A percentile compares a stretch with the other conserved stretches of the same genome.
Evolutionary conservation across 2,329 filamentous ascomycete genomes (phyloP).

Genomic region (Ophiostoma quercus): DNA sequence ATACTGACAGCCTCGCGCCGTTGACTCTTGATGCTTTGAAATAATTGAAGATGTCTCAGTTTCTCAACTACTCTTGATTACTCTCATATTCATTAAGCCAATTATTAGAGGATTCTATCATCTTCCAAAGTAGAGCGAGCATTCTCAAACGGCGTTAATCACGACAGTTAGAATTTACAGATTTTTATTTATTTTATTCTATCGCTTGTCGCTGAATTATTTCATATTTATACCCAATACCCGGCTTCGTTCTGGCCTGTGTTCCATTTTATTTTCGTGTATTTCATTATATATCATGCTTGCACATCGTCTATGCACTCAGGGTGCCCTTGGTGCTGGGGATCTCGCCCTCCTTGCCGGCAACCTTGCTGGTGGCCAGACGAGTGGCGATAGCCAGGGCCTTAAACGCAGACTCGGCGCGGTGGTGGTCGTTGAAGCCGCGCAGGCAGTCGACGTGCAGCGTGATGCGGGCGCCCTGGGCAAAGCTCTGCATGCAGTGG

Average conservation of each 20-base stretch:
- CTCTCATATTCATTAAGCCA: too few relatives aligned
- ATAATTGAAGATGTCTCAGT: background rate
- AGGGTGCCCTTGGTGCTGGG: conserved; percentile 94
- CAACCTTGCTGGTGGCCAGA: conserved; percentile 67
- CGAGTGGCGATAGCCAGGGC: conserved; percentile 82
- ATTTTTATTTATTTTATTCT: background rate
- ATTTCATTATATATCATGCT: background rate
- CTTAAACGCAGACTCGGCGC: conserved; percentile 96
- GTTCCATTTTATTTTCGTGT: conserved; percentile 20
- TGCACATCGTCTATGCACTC: conserved; percentile 43
- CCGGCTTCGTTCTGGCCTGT: background rate
- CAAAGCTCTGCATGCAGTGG: conserved; percentile 91
- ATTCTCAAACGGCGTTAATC: background rate
- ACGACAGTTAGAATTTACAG: background rate
- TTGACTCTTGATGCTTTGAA: background rate
- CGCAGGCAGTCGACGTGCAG: conserved; percentile 89
- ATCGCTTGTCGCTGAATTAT: background rate
- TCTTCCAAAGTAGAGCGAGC: background rate
- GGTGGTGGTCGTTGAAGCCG: conserved; percentile 91
- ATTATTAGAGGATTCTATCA: background rate
- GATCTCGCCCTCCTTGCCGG: conserved; percentile 82
- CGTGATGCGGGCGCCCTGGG: conserved; percentile 83
- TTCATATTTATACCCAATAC: background rate
- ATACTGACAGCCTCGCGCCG: background rate
- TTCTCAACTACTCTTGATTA: too few relatives aligned